Evolutionary conservation across 2,329 filamentous ascomycete species (phyloP).

Genomic region (Aspergillus sp.): DNA sequence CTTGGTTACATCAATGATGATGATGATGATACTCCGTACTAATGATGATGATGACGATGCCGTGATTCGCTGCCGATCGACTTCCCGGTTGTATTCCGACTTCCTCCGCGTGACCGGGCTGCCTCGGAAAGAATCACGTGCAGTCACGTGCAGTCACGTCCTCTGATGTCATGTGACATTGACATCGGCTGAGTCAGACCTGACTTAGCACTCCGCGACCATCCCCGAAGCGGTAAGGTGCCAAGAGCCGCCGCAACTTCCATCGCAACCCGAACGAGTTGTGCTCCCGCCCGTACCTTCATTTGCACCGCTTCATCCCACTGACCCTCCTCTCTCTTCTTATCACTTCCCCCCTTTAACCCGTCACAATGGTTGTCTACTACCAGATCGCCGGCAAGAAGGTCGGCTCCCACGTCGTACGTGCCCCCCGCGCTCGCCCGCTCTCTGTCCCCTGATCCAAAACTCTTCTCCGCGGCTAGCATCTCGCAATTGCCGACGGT

Average conservation of each 20-base stretch:
- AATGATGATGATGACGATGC: too few species aligned
- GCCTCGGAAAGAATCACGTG: too few species aligned
- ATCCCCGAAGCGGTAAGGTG: conserved; percentile 10
- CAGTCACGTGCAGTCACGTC: background rate
- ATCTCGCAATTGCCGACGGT: background rate
- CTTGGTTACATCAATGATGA: too few species aligned
- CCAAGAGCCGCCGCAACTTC: conserved; percentile 16
- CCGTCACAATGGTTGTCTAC: conserved; percentile 51
- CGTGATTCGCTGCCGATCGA: too few species aligned
- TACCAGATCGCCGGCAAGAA: conserved; percentile 54
- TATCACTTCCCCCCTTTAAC: conserved; percentile 18
- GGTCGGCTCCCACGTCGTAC: conserved; percentile 53
- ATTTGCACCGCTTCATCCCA: conserved; percentile 26
- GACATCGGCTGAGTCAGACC: conserved; percentile 2
- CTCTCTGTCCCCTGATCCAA: conserved; percentile 5
- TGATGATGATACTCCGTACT: too few species aligned
- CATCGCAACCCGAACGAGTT: conserved; percentile 13
- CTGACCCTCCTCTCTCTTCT: conserved; percentile 17
- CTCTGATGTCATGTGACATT: background rate
- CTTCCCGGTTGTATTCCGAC: background rate
- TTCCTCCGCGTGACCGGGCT: background rate
- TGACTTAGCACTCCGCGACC: conserved; percentile 9
- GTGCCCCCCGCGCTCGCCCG: conserved; percentile 25
- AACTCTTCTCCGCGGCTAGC: conserved; percentile 21
- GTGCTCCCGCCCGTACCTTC: conserved; percentile 21